Conservation (phyloP, 352 stramenopile species). For the Globisporangium spinosum region DNA sequence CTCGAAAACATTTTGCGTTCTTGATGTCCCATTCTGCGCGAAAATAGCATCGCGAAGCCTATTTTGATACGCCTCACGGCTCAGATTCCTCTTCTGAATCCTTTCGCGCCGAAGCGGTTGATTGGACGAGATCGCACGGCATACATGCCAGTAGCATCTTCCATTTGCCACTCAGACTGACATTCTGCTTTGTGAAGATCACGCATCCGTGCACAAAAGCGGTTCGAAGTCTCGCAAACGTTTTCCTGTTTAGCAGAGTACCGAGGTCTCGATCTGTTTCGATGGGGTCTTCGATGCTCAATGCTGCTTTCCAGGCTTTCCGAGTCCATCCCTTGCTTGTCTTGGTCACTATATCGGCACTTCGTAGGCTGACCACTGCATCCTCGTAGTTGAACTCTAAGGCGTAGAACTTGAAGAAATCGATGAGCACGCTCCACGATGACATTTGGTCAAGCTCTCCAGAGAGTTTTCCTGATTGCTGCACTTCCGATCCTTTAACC, state of each 20-base stretch:
- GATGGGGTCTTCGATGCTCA: constrained; percentile 80
- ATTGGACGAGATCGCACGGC: constrained; percentile 14
- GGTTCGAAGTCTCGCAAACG: constrained; percentile 44
- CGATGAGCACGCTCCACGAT: constrained; percentile 38
- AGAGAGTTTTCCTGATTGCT: neutral
- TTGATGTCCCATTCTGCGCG: neutral
- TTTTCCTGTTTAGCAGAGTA: constrained; percentile 55
- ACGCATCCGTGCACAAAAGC: constrained; percentile 47
- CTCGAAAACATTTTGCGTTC: neutral
- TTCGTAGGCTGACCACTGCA: constrained; percentile 57
- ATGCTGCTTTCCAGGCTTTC: constrained; percentile 30
- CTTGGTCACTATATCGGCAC: constrained; percentile 29
- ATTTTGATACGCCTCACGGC: constrained; percentile 7
- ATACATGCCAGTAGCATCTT: constrained; percentile 9
- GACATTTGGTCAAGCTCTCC: constrained; percentile 4
- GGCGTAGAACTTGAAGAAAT: constrained; percentile 77
- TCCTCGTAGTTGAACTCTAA: constrained; percentile 69
- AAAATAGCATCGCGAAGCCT: constrained; percentile 8
- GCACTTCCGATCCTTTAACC: constrained; percentile 10
- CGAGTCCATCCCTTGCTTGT: constrained; percentile 45
- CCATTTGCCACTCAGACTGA: neutral
- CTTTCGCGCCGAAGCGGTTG: neutral
- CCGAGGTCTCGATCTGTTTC: constrained; percentile 68
- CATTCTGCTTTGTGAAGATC: constrained; percentile 22
- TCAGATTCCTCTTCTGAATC: constrained; percentile 9